Percentiles rank a stretch among this genome's conserved stretches.
Conservation (phyloP, 2,329 filamentous ascomycete species). For the Arthrocladium fulminans region DNA sequence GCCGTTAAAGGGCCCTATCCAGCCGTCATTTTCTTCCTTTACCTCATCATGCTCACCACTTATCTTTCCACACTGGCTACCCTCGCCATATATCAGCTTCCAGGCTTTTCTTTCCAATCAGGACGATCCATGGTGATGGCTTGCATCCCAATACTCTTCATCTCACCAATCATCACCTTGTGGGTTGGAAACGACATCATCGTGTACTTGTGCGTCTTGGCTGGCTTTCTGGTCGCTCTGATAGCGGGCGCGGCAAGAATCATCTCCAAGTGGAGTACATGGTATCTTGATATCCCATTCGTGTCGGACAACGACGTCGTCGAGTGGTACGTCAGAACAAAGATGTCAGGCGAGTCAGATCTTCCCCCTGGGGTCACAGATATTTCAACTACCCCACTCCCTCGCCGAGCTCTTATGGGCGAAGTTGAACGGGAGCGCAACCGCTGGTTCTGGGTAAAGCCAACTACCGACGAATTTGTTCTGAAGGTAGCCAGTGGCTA, state of each 20-base stretch:
- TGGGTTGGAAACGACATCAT: constrained; percentile 46
- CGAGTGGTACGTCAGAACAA: constrained; percentile 31
- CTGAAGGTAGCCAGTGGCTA: constrained; percentile 44
- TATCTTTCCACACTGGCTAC: constrained; percentile 52
- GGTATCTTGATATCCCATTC: constrained; percentile 37
- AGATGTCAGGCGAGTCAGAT: constrained; percentile 28
- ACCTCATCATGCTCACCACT: constrained; percentile 48
- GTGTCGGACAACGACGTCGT: constrained; percentile 33
- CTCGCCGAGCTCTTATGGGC: constrained; percentile 37
- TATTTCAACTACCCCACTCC: constrained; percentile 41
- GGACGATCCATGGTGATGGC: constrained; percentile 48
- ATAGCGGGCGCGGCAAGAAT: constrained; percentile 46
- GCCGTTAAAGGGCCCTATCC: constrained; percentile 36
- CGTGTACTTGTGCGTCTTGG: constrained; percentile 49
- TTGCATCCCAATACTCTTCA: constrained; percentile 47
- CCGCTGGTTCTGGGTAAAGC: constrained; percentile 36
- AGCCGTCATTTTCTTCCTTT: constrained; percentile 52
- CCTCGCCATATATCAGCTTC: constrained; percentile 46
- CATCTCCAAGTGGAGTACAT: constrained; percentile 51
- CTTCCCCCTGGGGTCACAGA: constrained; percentile 40
- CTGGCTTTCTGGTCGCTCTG: constrained; percentile 44
- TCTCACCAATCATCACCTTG: constrained; percentile 49
- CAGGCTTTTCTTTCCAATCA: constrained; percentile 48
- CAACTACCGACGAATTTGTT: constrained; percentile 40
- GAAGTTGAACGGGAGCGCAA: constrained; percentile 39